phyloP scores from a whole-genome alignment of 495 filamentous ascomycete genomes.

The Elasticomyces elasticus region DNA sequence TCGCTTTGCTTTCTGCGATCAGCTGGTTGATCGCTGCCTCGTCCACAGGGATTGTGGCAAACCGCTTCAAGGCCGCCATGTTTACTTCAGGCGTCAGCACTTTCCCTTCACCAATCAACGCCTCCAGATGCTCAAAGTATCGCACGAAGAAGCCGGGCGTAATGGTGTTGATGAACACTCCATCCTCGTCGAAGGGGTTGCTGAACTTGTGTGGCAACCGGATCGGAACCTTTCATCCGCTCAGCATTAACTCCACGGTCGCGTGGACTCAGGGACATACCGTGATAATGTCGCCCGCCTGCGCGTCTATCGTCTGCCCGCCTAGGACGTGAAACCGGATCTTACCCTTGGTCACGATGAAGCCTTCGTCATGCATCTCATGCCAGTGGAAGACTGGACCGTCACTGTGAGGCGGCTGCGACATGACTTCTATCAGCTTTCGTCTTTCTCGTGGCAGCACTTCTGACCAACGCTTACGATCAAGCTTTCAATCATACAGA shows the following conservation, averaged over 20 bases:
- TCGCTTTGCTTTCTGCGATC: not conserved
- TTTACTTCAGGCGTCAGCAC: slow-evolving; percentile 30
- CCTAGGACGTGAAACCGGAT: slow-evolving; percentile 34
- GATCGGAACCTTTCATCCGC: slow-evolving; percentile 33
- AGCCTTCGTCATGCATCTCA: slow-evolving; percentile 44
- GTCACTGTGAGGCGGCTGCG: slow-evolving; percentile 26
- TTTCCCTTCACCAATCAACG: slow-evolving; percentile 27
- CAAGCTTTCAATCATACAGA: slow-evolving; percentile 2
- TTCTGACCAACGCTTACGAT: too few relatives aligned
- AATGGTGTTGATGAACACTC: slow-evolving; percentile 44
- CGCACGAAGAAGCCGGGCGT: slow-evolving; percentile 42
- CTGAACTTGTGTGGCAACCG: slow-evolving; percentile 42
- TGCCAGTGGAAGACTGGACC: slow-evolving; percentile 38
- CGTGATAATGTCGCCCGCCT: slow-evolving; percentile 37
- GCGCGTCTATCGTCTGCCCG: slow-evolving; percentile 34
- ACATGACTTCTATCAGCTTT: too few relatives aligned
- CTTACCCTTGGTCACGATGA: slow-evolving; percentile 40
- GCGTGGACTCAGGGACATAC: not conserved
- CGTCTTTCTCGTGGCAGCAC: too few relatives aligned
- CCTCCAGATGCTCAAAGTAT: slow-evolving; percentile 37
- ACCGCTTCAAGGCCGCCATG: slow-evolving; percentile 31
- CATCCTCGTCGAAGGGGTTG: slow-evolving; percentile 42
- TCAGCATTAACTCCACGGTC: not conserved
- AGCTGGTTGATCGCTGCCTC: not conserved
- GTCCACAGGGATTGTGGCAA: slow-evolving; percentile 32